Evolutionary conservation across 805 yeast species (phyloP), one percentile per base, ranked within the genome.

Genomic region (Ogataea nonfermentans): DNA sequence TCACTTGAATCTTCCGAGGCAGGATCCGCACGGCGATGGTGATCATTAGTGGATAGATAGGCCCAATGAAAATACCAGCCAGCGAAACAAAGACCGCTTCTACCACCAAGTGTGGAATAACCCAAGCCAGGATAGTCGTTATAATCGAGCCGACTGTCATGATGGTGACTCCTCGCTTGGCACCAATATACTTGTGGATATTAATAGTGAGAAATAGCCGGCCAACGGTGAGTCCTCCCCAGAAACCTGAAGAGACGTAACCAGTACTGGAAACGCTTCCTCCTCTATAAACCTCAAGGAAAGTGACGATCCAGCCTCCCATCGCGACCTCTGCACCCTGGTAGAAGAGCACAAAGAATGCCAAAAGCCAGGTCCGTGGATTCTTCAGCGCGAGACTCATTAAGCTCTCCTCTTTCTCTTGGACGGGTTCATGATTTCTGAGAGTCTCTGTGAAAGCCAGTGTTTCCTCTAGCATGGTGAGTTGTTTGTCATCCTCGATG

Each of bases 301-400:
- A 84, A 3, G 87, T 77, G 32, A 78, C 78, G 13, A 78, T 63
- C 89, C 90, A 83, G 2, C 87, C 81, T 1, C 82, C 88, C 43
- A 82, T 61, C 2, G 82, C 62, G 19, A 82, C 81, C 56, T 83
- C 90, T 2, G 78, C 74, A 6, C 90, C 91, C 48, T 81, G 74
- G 52, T 84, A 83, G 35, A 76, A 67, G 48, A 83, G 73, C 17
- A 81, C 64, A 49, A 73, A 78, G 1, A 68, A 47, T 5, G 88
- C 68, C 46, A 79, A 60, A 2, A 73, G 47, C 68, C 83, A 64
- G 1, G 78, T 66, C 50, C 60, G 37, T 41, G 61, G 43, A 57
- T 67, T 52, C 51, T 56, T 63, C 32, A 76, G 46, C 2, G 79
- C 74, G 6, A 60, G 50, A 7, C 51, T 46, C 57, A 70, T 58